Conservation (phyloP, 2,329 filamentous ascomycete species). For the Fusarium vanettenii region DNA sequence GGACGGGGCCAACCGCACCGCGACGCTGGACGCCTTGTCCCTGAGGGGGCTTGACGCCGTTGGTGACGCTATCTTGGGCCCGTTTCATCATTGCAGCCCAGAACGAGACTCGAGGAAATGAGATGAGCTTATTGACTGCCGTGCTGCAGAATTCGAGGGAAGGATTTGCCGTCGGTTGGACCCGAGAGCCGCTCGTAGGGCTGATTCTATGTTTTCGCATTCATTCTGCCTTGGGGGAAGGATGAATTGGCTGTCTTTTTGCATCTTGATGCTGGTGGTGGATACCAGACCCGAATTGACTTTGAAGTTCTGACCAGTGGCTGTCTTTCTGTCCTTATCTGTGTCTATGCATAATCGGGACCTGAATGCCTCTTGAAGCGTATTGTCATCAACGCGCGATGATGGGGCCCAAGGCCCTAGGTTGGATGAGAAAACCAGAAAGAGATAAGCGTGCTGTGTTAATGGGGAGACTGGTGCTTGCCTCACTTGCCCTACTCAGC, state of each 20-base stretch:
- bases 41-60: neutral
- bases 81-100: neutral
- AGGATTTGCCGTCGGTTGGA: neutral
- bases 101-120: neutral
- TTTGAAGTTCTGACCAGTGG: neutral
- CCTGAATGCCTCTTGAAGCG: neutral
- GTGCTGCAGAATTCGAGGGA: neutral
- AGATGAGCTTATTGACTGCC: neutral
- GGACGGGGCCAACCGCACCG: neutral
- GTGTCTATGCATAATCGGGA: neutral
- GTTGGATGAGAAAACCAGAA: neutral
- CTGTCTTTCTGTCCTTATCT: neutral
- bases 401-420: neutral
- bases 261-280: neutral
- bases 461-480: neutral
- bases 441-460: neutral
- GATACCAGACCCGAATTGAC: neutral
- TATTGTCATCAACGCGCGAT: neutral
- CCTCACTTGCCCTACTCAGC: neutral
- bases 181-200: neutral
- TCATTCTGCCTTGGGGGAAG: neutral
- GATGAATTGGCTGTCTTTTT: neutral
- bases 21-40: neutral
- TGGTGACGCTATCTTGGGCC: neutral
- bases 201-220: neutral